Evolutionary conservation across 2,329 filamentous ascomycete species (phyloP).

Genomic region (Cercospora janseana): DNA sequence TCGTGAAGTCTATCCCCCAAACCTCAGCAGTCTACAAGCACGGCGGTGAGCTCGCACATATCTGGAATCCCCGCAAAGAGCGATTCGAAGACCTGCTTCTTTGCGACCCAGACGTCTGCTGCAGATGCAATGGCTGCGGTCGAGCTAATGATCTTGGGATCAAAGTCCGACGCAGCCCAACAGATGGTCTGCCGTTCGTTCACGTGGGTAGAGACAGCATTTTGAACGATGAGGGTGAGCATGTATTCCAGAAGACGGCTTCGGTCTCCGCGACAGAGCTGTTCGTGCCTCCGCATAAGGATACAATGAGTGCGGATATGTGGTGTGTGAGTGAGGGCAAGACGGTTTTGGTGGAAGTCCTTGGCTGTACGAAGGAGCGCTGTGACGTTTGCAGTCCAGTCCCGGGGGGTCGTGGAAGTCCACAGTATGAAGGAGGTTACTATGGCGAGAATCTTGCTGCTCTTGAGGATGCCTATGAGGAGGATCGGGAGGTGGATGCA

Average conservation of each 20-base stretch:
- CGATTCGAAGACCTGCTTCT: slow-evolving; percentile 1
- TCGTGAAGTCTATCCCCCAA: neutral
- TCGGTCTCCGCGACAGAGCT: neutral
- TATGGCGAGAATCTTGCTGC: neutral
- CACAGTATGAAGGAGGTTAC: neutral
- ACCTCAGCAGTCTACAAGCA: neutral
- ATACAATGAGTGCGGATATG: neutral
- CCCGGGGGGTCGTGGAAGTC: neutral
- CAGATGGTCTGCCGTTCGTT: slow-evolving; percentile 5
- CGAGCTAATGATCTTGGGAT: neutral
- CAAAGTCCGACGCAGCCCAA: neutral
- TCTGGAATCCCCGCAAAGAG: neutral
- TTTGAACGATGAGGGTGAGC: neutral
- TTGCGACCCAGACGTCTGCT: neutral
- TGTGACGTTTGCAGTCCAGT: neutral
- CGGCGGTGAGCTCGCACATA: neutral
- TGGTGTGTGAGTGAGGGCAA: neutral
- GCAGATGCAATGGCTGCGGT: neutral
- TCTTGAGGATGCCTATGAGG: neutral
- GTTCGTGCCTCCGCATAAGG: neutral
- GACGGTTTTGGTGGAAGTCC: neutral
- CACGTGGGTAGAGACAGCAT: neutral
- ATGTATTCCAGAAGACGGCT: neutral
- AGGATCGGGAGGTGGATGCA: no score
- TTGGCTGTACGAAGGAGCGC: neutral